These are phyloP conservation scores for Tritrichomonas musculus DNA, from an alignment of 208 protist genomes.

Conservation along the genomic window DNA sequence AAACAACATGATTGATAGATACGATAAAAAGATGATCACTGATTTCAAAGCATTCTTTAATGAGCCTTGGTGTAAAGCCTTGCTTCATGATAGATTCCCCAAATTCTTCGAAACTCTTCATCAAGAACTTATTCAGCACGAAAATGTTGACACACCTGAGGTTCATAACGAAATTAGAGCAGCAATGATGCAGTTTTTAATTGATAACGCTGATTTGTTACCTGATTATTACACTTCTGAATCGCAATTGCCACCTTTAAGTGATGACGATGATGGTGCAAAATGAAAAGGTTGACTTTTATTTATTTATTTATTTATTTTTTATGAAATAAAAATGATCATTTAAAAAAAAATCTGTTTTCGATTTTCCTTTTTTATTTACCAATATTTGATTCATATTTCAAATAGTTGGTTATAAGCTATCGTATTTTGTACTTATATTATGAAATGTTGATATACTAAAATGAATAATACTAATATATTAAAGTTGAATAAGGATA, in stretches of 20 bases:
- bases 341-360: too few relatives aligned
- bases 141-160: not conserved
- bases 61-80: not conserved
- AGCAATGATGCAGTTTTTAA: not conserved
- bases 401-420: too few relatives aligned
- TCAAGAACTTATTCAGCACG: not conserved
- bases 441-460: too few relatives aligned
- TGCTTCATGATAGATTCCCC: not conserved
- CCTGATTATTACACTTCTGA: constrained; percentile 13
- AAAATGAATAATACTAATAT: too few relatives aligned
- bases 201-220: not conserved
- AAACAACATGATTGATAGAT: constrained; percentile 24
- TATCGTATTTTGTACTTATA: too few relatives aligned
- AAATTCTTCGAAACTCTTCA: not conserved
- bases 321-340: too few relatives aligned
- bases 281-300: too few relatives aligned
- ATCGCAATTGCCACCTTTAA: not conserved
- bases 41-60: not conserved
- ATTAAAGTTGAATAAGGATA: too few relatives aligned
- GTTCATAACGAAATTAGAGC: not conserved
- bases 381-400: too few relatives aligned
- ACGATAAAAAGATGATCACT: not conserved
- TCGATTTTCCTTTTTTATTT: too few relatives aligned
- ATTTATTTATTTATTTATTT: too few relatives aligned
- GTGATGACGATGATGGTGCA: not conserved